Evolutionary conservation across 352 stramenopile species (phyloP).

Genomic region (Phytophthora cactorum): DNA sequence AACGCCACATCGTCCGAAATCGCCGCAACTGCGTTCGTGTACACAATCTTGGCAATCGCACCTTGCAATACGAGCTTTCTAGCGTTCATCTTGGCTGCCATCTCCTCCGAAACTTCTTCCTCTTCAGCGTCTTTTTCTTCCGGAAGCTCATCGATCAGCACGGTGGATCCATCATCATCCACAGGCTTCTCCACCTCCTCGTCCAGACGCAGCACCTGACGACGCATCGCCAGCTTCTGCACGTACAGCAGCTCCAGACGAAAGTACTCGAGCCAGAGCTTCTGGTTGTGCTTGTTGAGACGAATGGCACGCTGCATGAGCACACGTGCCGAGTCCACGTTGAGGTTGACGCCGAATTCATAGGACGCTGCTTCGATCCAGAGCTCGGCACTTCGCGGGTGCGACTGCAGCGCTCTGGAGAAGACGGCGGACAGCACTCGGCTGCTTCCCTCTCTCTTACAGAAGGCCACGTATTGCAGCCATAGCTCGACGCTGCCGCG

Average conservation of each 20-base stretch:
- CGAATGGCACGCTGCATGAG: conserved; percentile 94
- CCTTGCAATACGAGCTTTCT: conserved; percentile 78
- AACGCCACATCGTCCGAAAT: conserved; percentile 74
- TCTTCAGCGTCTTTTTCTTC: conserved; percentile 55
- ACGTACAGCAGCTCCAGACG: conserved; percentile 91
- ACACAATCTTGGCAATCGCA: conserved; percentile 86
- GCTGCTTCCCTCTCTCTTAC: conserved; percentile 70
- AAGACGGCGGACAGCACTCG: conserved; percentile 84
- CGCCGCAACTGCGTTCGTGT: conserved; percentile 67
- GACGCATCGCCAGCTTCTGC: conserved; percentile 86
- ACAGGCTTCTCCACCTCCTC: conserved; percentile 28
- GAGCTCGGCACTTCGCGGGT: conserved; percentile 84
- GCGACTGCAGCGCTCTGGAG: conserved; percentile 85
- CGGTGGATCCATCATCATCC: conserved; percentile 40
- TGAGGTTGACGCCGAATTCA: conserved; percentile 89
- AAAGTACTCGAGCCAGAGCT: conserved; percentile 93
- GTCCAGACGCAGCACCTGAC: conserved; percentile 80
- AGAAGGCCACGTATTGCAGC: conserved; percentile 92
- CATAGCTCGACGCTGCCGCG: conserved; percentile 89
- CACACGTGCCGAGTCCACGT: conserved; percentile 86
- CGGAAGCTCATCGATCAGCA: conserved; percentile 65
- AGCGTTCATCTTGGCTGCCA: conserved; percentile 63
- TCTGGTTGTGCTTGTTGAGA: conserved; percentile 82
- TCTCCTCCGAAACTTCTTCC: conserved; percentile 36
- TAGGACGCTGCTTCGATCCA: conserved; percentile 93